Conservation (phyloP, 1,139 yeast genomes). For the Candida frijolesensis region DNA sequence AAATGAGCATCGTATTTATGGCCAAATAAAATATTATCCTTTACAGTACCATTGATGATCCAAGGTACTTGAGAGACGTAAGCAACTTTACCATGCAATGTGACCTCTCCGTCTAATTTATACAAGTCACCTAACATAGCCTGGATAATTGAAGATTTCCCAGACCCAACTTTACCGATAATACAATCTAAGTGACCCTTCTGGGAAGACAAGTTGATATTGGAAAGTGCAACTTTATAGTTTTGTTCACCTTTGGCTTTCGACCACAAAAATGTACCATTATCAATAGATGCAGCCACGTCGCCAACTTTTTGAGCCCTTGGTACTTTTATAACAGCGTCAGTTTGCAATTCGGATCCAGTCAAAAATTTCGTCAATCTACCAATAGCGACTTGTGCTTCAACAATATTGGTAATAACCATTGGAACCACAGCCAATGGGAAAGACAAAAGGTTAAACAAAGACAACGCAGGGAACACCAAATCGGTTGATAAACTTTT, state of each 20-base stretch:
- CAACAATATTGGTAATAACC: conserved; percentile 83
- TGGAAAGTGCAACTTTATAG: conserved; percentile 74
- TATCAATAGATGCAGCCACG: conserved; percentile 62
- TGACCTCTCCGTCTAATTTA: conserved; percentile 74
- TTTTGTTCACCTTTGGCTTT: conserved; percentile 61
- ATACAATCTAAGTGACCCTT: conserved; percentile 87
- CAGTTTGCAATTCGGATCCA: conserved; percentile 78
- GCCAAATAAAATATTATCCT: conserved; percentile 43
- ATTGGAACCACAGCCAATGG: conserved; percentile 94
- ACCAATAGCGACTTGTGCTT: conserved; percentile 83
- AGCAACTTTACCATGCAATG: conserved; percentile 77
- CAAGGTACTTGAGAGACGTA: conserved; percentile 91
- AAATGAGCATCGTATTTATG: conserved; percentile 28
- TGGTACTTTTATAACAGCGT: conserved; percentile 68
- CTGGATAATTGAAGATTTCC: conserved; percentile 86
- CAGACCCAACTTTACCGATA: conserved; percentile 92
- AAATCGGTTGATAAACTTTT: conserved; percentile 83
- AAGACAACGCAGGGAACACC: conserved; percentile 91
- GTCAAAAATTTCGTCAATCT: conserved; percentile 76
- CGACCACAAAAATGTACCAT: conserved; percentile 90
- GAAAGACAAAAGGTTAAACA: conserved; percentile 83
- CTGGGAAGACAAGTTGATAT: conserved; percentile 66
- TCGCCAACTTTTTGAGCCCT: conserved; percentile 60
- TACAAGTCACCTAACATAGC: conserved; percentile 84
- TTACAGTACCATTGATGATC: conserved; percentile 49